These are phyloP conservation scores for Candida chauliodis DNA, from an alignment of 805 yeast genomes.

Conservation along the genomic window DNA sequence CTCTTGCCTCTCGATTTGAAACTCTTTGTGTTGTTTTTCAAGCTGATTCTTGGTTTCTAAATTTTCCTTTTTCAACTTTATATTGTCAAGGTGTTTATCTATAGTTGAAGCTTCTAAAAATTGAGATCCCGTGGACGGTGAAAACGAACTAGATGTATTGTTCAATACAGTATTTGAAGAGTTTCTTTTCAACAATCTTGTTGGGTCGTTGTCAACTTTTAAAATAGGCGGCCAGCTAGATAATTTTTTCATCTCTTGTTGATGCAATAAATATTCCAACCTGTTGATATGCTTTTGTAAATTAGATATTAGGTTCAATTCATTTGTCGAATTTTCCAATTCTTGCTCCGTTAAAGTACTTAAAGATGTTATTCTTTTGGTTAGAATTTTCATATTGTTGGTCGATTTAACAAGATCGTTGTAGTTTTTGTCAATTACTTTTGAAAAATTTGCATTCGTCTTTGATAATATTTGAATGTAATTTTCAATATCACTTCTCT, in stretches of 20 bases:
- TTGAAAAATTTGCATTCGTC: conserved; percentile 27
- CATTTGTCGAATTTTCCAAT: conserved; percentile 19
- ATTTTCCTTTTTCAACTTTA: conserved; percentile 32
- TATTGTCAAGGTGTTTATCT: conserved; percentile 42
- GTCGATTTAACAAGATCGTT: conserved; percentile 43
- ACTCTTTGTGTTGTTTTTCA: conserved; percentile 5
- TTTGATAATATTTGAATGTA: conserved; percentile 24
- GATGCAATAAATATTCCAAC: conserved; percentile 74
- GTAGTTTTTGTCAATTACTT: conserved; percentile 41
- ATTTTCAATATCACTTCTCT: conserved; percentile 28
- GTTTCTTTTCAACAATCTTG: conserved; percentile 22
- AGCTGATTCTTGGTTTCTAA: conserved; percentile 16
- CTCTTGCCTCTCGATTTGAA: conserved; percentile 4
- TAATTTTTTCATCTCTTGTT: conserved; percentile 58
- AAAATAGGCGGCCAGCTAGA: conserved; percentile 37
- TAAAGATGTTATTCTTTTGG: conserved; percentile 29
- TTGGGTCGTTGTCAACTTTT: conserved; percentile 18
- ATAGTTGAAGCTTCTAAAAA: conserved; percentile 34
- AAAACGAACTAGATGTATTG: background rate
- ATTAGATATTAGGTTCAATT: conserved; percentile 46
- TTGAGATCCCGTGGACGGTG: conserved; percentile 9
- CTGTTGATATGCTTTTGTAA: conserved; percentile 71
- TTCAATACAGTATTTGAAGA: no score
- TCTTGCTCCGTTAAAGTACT: conserved; percentile 13
- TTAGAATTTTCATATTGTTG: conserved; percentile 31